Evolutionary conservation across 352 stramenopile species (phyloP), one percentile per base, ranked within the genome.

Genomic region (Phytophthora vignae): DNA sequence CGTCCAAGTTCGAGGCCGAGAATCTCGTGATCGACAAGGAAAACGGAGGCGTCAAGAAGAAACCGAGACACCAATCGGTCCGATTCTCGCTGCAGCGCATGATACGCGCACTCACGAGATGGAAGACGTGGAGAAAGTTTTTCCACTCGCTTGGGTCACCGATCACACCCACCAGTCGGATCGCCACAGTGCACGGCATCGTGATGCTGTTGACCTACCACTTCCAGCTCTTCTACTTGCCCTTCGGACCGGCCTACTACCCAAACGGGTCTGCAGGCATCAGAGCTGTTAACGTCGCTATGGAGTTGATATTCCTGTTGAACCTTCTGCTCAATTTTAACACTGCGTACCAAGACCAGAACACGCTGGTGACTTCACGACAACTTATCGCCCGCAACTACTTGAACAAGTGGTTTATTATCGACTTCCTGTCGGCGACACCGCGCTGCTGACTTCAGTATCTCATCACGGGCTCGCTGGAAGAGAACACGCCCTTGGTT

Each of bases 151-250:
- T 61, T n/a, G 12, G 17, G 19, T 52, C 42, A 27, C 42, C 42
- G 5, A 52, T 65, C 8, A 60, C 42, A 1, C 55, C 64, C 10
- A 52, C 4, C 2, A 66, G 64, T 36, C 17, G 33, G 11, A 14
- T 27, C 2, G 25, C 44, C 6, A 61, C 77, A 64, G 0, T 59
- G 3, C 46, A 90, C 73, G 29, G 79, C 69, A 10, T 82, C 55
- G 8, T 54, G 6, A 60, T 73, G 66, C 12, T 73, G 25, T 19
- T 14, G 10, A 33, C 42, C 2, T 64, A 58, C 29, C 53, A 69
- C 22, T 73, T 73, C 44, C 66, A 64, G 42, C 6, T 73, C 6
- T 52, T 73, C 21, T 67, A 73, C 21, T 42, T 73, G 7, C 65
- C 65, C 2, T 73, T 73, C 31, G 49, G 29, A 2, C 49, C 50